Percentiles rank a stretch among this genome's conserved stretches.
Evolutionary conservation across 2,329 filamentous ascomycete species (phyloP).

Genomic region (Exophiala sideris): DNA sequence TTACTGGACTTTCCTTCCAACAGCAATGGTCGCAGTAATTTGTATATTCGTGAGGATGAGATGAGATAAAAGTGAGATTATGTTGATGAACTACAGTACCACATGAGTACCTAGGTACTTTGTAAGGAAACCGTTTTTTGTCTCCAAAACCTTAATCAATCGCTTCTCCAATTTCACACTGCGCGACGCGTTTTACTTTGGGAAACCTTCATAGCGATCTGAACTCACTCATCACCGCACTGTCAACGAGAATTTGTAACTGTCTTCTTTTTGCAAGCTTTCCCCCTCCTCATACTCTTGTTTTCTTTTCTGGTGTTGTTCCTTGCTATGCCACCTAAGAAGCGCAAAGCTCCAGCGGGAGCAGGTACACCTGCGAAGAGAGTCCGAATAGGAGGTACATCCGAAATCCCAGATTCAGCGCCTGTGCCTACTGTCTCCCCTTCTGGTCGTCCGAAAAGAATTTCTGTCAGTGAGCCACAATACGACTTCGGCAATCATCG

Average conservation of each 20-base stretch:
- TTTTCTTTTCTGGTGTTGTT: neutral
- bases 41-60: too few species aligned
- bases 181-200: neutral
- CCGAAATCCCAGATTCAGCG: conserved; percentile 5
- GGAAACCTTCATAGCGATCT: neutral
- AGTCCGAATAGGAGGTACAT: conserved; percentile 17
- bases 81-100: too few species aligned
- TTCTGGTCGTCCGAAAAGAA: conserved; percentile 22
- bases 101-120: too few species aligned
- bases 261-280: neutral
- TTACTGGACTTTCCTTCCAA: too few species aligned
- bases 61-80: too few species aligned
- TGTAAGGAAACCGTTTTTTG: too few species aligned
- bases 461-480: conserved; percentile 17
- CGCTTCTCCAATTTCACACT: neutral
- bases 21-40: too few species aligned
- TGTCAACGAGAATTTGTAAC: too few species aligned
- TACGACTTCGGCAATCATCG: conserved; percentile 15
- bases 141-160: neutral
- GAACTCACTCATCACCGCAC: too few species aligned
- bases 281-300: neutral
- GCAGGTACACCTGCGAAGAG: conserved; percentile 14
- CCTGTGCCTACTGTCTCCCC: neutral
- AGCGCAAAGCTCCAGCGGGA: conserved; percentile 17
- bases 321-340: conserved; percentile 15